Evolutionary conservation across 139 green algal species (phyloP), one percentile per base, ranked within the genome.

Genomic region (Diplosphaera chodatii): DNA sequence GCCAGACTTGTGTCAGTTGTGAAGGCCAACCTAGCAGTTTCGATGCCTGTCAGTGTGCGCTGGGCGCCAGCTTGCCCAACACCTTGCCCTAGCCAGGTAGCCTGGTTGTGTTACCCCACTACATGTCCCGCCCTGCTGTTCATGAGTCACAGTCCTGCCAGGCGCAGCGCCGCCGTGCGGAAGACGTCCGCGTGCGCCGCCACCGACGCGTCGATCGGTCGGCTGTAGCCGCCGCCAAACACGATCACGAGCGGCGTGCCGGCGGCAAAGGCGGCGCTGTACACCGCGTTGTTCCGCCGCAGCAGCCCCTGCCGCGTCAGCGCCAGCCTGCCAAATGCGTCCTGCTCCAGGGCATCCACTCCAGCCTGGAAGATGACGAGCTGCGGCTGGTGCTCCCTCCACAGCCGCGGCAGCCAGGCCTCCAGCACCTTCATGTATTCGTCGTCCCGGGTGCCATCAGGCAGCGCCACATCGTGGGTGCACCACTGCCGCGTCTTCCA

Each of bases 171-270:
- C 3, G 82, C 82, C 1, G 71, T 76, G 2, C 85, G 71, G 72
- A 84, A 88, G 55, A 90, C 82, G 37, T 90, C 85, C 1, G 78
- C 80, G 69, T 88, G 82, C 22, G 41, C 64, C 40, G 77, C 33
- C 18, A 90, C 73, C 30, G 55, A 76, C 34, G 72, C 70, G 33
- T 86, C 80, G n/a, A 80, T 83, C 21, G 87, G 87, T 18, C 73
- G 67, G 13, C 77, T 83, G 71, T 92, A 92, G 37, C 87, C 87
- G 1, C 87, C 87, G 10, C 87, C 87, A 84, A 92, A 91, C 25
- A 72, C 83, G 31, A 91, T 87, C 2, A 92, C 83, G 32, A 88
- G 41, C 21, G 84, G 84, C 6, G 85, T 48, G 18, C 72, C 37
- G 32, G 59, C 56, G 55, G 76, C 68, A 29, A 86, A 70, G 15